Evolutionary conservation across 2,329 filamentous ascomycete genomes (phyloP), one percentile per base, ranked within the genome.

Genomic region (Aspergillus sp.): DNA sequence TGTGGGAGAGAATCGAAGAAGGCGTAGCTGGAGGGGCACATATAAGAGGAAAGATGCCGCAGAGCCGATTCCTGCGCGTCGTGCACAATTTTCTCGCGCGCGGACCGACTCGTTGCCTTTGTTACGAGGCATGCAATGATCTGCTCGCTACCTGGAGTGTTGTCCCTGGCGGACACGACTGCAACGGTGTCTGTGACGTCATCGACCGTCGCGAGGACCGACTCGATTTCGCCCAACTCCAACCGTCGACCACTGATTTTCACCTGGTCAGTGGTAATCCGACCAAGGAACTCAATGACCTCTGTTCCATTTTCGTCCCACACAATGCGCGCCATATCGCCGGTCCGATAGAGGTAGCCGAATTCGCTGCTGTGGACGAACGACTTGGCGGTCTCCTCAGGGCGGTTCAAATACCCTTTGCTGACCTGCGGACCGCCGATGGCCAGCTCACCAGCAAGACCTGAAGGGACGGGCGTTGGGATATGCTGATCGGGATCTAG

Each of bases 161-260:
- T 32, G 30, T 60, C 61, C 35, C 52, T 43, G 26, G 60, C 57
- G 2, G 55, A 55, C 3, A 65, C 58, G 5, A 65, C 51, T 1
- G 60, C 58, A 33, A 66, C 65, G 26, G 56, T 60, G 20, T 66
- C 63, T 1, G 52, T 58, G 17, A 64, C 52, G 7, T 57, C 59
- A 4, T 30, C 47, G 14, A 57, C 52, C 3, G 57, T 59, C 2
- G 61, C 53, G 26, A 66, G 53, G 1, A 61, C 62, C 49, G 66
- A 68, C 63, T 92, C 88, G 16, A 91, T 78, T 62, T 92, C 90
- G 0, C 88, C 88, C 3, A 94, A 80, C 64, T 93, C 88, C 43
- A 95, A 81, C 41, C 90, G 81, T 67, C 95, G 90, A 2, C 91
- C 91, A 50, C 90, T 82, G 3, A 96, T 77, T 69, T 96, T 96